These are phyloP conservation scores for Aspergillus sp. DNA, from an alignment of 2,329 filamentous ascomycete species.

Conservation along the genomic window DNA sequence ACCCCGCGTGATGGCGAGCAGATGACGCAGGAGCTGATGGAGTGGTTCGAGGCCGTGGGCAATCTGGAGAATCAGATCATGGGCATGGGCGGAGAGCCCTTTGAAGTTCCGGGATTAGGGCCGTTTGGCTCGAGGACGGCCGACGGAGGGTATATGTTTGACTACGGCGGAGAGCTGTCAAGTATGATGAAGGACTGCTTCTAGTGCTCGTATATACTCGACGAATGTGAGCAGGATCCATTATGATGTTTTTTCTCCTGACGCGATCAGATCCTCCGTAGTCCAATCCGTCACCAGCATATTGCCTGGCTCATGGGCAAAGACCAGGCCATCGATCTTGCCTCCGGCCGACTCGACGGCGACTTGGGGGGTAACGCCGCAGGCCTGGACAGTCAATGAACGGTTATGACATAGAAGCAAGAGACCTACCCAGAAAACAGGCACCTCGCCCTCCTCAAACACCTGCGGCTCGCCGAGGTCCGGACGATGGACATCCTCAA, in stretches of 20 bases:
- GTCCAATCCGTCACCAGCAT: conserved; percentile 52
- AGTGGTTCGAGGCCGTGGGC: conserved; percentile 53
- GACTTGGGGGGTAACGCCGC: conserved; percentile 58
- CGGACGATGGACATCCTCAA: conserved; percentile 42
- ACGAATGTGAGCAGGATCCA: not conserved
- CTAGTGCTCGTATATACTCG: conserved; percentile 2
- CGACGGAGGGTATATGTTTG: conserved; percentile 32
- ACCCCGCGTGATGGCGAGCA: conserved; percentile 44
- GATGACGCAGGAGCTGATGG: conserved; percentile 50
- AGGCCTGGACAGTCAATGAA: conserved; percentile 52
- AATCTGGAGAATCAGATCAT: conserved; percentile 38
- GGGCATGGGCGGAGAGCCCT: conserved; percentile 18
- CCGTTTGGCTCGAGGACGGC: conserved; percentile 19
- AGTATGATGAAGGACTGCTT: conserved; percentile 46
- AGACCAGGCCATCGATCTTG: conserved; percentile 44
- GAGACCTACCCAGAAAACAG: conserved; percentile 22
- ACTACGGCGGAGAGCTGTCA: conserved; percentile 49
- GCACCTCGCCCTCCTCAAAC: conserved; percentile 28
- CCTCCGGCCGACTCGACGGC: conserved; percentile 47
- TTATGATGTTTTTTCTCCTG: conserved; percentile 3
- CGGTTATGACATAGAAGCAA: conserved; percentile 12
- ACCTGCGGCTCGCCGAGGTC: conserved; percentile 49
- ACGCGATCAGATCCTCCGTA: conserved; percentile 29
- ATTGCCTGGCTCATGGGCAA: conserved; percentile 54
- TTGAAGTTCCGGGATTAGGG: conserved; percentile 10